Conservation (phyloP, 2,329 filamentous ascomycete species). For the Aphanocladium album region DNA sequence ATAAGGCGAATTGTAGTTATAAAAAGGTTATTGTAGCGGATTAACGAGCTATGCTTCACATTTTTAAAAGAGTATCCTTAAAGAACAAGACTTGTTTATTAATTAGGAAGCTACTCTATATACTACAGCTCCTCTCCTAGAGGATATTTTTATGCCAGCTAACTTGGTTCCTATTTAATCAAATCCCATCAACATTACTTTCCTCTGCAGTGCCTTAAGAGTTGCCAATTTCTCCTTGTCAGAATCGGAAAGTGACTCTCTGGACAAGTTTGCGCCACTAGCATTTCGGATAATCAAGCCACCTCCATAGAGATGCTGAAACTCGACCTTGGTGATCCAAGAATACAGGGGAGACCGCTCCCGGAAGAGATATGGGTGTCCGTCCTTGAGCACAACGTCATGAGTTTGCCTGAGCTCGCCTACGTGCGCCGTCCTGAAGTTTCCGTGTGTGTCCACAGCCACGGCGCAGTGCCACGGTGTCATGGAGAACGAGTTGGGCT, state of each 20-base stretch:
- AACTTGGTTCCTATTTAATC: not conserved
- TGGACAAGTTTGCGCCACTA: not conserved
- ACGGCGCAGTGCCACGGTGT: slow-evolving; percentile 16
- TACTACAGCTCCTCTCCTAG: too few relatives aligned
- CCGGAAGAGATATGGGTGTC: slow-evolving; percentile 6
- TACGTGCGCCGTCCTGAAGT: slow-evolving; percentile 11
- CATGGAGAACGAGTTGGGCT: slow-evolving; percentile 12
- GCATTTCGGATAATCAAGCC: slow-evolving; percentile 3
- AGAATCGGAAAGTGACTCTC: slow-evolving; percentile 2
- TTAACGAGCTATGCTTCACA: too few relatives aligned
- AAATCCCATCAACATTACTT: slow-evolving; percentile 1
- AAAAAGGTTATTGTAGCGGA: too few relatives aligned
- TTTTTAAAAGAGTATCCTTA: too few relatives aligned
- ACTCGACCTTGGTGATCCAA: slow-evolving; percentile 6
- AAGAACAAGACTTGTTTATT: too few relatives aligned
- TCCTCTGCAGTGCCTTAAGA: not conserved
- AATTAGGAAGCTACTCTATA: too few relatives aligned
- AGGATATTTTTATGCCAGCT: too few relatives aligned
- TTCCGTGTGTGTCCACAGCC: slow-evolving; percentile 12
- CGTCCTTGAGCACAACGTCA: slow-evolving; percentile 5
- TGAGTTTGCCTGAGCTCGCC: not conserved
- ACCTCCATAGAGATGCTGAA: slow-evolving; percentile 6
- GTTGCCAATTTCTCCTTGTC: slow-evolving; percentile 3
- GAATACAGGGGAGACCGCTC: slow-evolving; percentile 3
- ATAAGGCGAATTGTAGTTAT: too few relatives aligned